Base-by-base conservation (phyloP, 257 asterid genomes). In the Thymus mandschuricus region DNA sequence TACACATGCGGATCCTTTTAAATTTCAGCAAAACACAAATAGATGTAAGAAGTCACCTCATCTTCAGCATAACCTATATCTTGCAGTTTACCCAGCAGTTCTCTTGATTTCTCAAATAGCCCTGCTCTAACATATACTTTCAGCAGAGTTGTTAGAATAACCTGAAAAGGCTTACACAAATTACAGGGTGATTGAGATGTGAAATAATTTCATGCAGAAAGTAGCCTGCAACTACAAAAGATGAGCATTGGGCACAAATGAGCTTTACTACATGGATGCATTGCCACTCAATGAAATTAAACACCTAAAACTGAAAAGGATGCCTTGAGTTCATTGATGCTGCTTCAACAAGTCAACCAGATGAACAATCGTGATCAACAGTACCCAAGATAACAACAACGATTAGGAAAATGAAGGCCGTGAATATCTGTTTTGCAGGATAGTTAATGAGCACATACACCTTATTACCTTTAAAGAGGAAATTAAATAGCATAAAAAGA, bases 41-140 rank as follows among this genome's bases (percentile, higher is more conserved):
- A 35, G 31, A 54, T 52, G 57, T 61, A 71, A 28, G 60, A n/a
- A 56, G 46, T 68, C 81, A 92, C 98, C 98, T 94, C 98, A 85
- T 91, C 91, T 71, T 84, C 88, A 68, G 96, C 97, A 67, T 87
- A 86, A 66, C 97, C 97, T 77, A 85, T 71, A 77, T 82, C 80
- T 74, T 89, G 88, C 84, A 94, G 79, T 78, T 94, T 95, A 77
- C 79, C 78, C 67, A 94, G 75, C 43, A 94, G 82, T 79, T 82
- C 88, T 78, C 96, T 89, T 62, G 98, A 86, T 83, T 89, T 91
- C 75, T 87, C 97, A 83, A 91, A 89, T 80, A 91, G 84, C 60
- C 90, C 87, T 54, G 92, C 86, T 82, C 80, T 91, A 66, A 86
- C 97, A 70, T 89, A 89, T 69, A 89, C 98, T 79, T 94, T 94